A percentile compares a stretch with the other conserved stretches of the same genome.
Conservation (phyloP, 371 early-diverging fungal genomes). For the Apophysomyces elegans region DNA sequence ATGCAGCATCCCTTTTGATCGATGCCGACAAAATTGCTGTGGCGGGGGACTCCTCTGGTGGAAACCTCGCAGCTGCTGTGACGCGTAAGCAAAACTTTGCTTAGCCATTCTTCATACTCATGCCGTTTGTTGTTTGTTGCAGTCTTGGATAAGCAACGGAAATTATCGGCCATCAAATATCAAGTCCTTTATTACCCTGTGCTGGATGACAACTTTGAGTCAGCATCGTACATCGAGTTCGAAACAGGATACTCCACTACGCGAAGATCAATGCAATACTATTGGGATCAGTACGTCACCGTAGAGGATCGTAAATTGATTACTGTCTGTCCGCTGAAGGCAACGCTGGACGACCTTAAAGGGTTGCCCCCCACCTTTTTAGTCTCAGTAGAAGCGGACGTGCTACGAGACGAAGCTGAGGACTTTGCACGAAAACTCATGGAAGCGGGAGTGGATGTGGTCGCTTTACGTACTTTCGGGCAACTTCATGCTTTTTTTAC, state of each 20-base stretch:
- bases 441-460: slow-evolving; percentile 21
- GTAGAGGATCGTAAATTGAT: slow-evolving; percentile 5
- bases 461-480: slow-evolving; percentile 20
- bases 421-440: slow-evolving; percentile 17
- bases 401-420: slow-evolving; percentile 25
- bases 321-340: slow-evolving; percentile 7
- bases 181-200: slow-evolving; percentile 42
- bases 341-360: slow-evolving; percentile 16
- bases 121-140: neutral
- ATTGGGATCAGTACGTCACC: neutral
- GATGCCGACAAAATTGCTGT: slow-evolving; percentile 20
- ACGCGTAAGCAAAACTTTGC: slow-evolving; percentile 9
- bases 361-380: slow-evolving; percentile 10
- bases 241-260: slow-evolving; percentile 1
- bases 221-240: slow-evolving; percentile 24
- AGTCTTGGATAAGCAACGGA: slow-evolving; percentile 22
- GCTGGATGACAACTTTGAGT: slow-evolving; percentile 23
- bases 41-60: slow-evolving; percentile 30
- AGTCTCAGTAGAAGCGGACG: slow-evolving; percentile 21
- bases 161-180: slow-evolving; percentile 19
- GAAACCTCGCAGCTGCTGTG: slow-evolving; percentile 24
- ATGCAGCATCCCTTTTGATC: slow-evolving; percentile 14
- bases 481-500: slow-evolving; percentile 24
- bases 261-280: slow-evolving; percentile 13
- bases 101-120: neutral